A percentile compares a stretch with the other conserved stretches of the same genome.
phyloP scores from a whole-genome alignment of 768 basidiomycete genomes.

The Sistotremastrum niveocremeum region DNA sequence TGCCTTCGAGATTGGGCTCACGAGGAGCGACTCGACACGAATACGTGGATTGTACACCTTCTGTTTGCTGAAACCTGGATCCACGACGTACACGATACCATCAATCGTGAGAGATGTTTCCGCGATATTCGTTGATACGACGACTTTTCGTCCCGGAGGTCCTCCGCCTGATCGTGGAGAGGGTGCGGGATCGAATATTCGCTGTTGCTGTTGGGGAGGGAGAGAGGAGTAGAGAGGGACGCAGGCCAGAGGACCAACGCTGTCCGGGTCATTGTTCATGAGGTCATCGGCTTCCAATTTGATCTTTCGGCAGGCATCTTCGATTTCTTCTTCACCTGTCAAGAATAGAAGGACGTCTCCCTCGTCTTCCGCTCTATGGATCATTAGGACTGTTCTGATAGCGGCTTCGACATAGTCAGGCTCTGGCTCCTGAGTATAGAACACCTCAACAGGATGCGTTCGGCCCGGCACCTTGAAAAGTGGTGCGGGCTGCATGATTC shows the following conservation, averaged over 20 bases:
- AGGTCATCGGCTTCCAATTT: constrained; percentile 83
- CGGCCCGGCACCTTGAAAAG: constrained; percentile 86
- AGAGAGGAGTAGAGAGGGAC: constrained; percentile 93
- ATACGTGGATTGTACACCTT: constrained; percentile 98
- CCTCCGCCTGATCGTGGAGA: constrained; percentile 43
- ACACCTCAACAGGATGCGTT: constrained; percentile 92
- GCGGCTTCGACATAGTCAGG: constrained; percentile 96
- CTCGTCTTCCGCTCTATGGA: constrained; percentile 87
- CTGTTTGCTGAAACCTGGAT: constrained; percentile 95
- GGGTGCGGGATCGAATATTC: constrained; percentile 89
- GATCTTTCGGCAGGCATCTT: constrained; percentile 90
- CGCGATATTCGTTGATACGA: constrained; percentile 93
- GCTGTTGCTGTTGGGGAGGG: constrained; percentile 88
- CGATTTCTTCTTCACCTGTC: constrained; percentile 97
- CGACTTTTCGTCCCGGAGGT: constrained; percentile 83
- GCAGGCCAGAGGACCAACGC: constrained; percentile 78
- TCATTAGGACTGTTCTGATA: constrained; percentile 92
- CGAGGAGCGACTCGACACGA: constrained; percentile 85
- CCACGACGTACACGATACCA: constrained; percentile 98
- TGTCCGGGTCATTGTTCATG: constrained; percentile 48
- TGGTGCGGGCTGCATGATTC: constrained; percentile 35
- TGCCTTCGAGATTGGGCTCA: constrained; percentile 93
- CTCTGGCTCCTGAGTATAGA: constrained; percentile 86
- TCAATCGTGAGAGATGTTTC: constrained; percentile 97
- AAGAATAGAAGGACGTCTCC: constrained; percentile 92